Base-by-base conservation (phyloP, 345 rosid species). In the Microthlaspi erraticum region DNA sequence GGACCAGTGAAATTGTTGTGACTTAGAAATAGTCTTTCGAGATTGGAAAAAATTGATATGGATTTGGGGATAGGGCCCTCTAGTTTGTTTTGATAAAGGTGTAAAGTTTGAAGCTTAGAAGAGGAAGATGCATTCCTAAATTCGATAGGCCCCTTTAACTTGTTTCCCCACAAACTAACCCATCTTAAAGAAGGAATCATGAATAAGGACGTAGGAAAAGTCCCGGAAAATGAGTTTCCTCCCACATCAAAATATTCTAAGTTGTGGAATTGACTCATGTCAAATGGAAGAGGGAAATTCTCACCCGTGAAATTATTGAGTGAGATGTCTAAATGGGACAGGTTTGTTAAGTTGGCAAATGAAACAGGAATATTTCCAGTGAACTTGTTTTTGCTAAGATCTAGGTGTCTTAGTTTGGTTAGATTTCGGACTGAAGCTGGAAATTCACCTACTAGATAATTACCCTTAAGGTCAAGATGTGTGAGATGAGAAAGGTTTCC, bases 401-500 rank as follows among this genome's bases (percentile, higher is more conserved):
- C 5, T 23, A 63, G 2, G 42, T 32, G 4, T 17, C 9, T 18
- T 45, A 38, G 52, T 53, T 66, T 14, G 41, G 38, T 55, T 20
- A 44, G 46, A 55, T 44, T 19, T 19, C 72, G 16, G 2, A 69
- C 0, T 26, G 57, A 68, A 57, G 17, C 9, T 0, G 34, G 56
- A 44, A 68, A 1, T 45, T 68, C 23, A 19, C 72, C 44, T 13
- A 19, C 57, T 26, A 52, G 14, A 7, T 31, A 2, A 31, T 52
- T 52, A 7, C 5, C 3, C 17, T 0, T 13, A 31, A 52, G 38
- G 1, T 31, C 19, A 31, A 52, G 37, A 33, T 6, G 2, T 33
- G 37, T 33, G 37, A 23, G 26, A 2, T 23, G 26, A 23, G 26
- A 23, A 23, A 23, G 26, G 26, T 50, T 50, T 50, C 33, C 55